Evolutionary conservation across 177 flowering plant species (phyloP), one percentile per base, ranked within the genome.

Genomic region (Vitis hybrid): DNA sequence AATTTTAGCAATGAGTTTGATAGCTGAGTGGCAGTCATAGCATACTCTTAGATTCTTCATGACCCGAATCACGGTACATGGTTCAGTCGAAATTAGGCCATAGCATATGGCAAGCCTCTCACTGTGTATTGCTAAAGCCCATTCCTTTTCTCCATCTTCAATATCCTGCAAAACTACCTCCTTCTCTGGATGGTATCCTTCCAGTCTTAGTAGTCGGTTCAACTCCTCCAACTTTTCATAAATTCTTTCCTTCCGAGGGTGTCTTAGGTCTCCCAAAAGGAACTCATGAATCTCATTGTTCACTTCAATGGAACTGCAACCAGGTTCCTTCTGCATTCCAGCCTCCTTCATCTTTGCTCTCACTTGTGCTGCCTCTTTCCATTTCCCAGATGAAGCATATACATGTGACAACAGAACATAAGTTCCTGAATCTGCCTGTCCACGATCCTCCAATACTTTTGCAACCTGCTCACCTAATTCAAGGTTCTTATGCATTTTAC

Each of bases 101-200:
- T 68, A 83, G 50, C 75, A 67, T 29, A 83, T 67, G 0, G 82
- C 84, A 10, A 83, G 79, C 73, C 77, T 78, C 72, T 81, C 82
- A 62, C 82, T 81, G 31, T 81, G 81, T 2, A 74, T 72, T n/a
- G 74, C 71, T n/a, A 76, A 65, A 45, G 79, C 65, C 66, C 62
- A 57, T 59, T 79, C 78, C 64, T 74, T 83, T 39, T 72, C 78
- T 33, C 8, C 4, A 1, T 80, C 79, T 19, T 79, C 82, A 9
- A 83, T 72, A 48, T 80, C 82, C 15, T 83, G 83, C 39, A 79
- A 70, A 50, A 75, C 83, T 49, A 51, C 72, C 64, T 75, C 77
- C 4, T 76, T 80, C 22, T 72, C 53, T 5, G 82, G 79, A 48
- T 72, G 70, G 39, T 81, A 74, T 18, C 83, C 84, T 69, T 74